Evolutionary conservation across 768 basidiomycete species (phyloP), one percentile per base, ranked within the genome.

Genomic region (Kwoniella dendrophila): DNA sequence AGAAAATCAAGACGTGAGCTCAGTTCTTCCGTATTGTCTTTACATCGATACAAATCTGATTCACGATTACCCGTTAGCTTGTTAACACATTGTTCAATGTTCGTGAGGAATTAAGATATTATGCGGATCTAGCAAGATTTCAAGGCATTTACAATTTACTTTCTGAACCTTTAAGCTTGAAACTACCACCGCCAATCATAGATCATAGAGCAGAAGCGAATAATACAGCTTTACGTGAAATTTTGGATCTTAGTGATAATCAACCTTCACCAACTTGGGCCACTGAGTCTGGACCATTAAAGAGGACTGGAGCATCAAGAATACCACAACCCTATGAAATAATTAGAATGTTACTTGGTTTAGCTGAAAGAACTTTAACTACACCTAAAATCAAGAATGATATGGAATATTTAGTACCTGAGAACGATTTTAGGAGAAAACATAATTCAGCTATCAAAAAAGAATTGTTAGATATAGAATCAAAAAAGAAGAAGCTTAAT

Each of bases 51-150:
- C n/a, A n/a, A n/a, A n/a, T n/a, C n/a, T n/a, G n/a, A n/a, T n/a
- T n/a, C n/a, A n/a, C n/a, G n/a, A n/a, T n/a, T n/a, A n/a, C n/a
- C n/a, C n/a, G n/a, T 5, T 40, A 71, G 70, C 33, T 67, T 0
- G 14, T 30, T 40, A 58, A 58, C n/a, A 58, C 30, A 16, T 29
- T 71, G 18, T 49, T 63, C 34, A 59, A 62, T 4, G 18, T 62
- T 41, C 68, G 70, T 26, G 72, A 74, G 60, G 72, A 71, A 44
- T 45, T 74, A 18, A 53, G 70, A 50, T 72, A 74, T 43, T 71
- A 74, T 55, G 70, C 69, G 44, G 71, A 74, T 51, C 55, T 71
- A 14, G 69, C 69, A 40, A 64, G 69, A n/a, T 74, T 74, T 55
- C 59, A 70, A 8, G 43, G 34, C 18, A 67, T 74, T 20, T 67